These are phyloP conservation scores for Kodamaea hsintzibuensis DNA, from an alignment of 805 yeast genomes.

Conservation along the genomic window DNA sequence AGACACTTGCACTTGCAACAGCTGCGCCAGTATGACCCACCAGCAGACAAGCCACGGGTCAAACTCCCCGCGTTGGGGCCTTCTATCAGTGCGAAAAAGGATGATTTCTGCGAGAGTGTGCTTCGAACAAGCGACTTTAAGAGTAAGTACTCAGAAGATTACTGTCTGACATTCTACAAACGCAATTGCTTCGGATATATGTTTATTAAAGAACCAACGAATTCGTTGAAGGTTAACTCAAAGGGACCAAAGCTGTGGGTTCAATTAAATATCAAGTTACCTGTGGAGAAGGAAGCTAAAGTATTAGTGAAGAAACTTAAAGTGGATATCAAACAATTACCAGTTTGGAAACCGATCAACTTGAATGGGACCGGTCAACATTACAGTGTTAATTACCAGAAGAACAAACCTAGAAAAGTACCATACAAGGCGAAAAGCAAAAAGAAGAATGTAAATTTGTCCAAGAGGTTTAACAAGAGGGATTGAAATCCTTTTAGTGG, in stretches of 20 bases:
- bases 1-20: neutral
- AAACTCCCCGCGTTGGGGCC: neutral
- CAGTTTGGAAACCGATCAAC: slow-evolving; percentile 28
- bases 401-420: slow-evolving; percentile 4
- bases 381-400: neutral
- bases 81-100: neutral
- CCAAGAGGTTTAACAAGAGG: slow-evolving; percentile 1
- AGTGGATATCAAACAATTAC: slow-evolving; percentile 26
- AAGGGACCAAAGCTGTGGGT: slow-evolving; percentile 29
- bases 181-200: slow-evolving; percentile 34
- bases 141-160: slow-evolving; percentile 11
- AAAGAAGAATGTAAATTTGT: slow-evolving; percentile 1
- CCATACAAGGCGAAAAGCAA: slow-evolving; percentile 1
- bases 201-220: slow-evolving; percentile 35
- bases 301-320: slow-evolving; percentile 18
- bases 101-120: slow-evolving; percentile 8
- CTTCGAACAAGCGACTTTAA: slow-evolving; percentile 7
- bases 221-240: slow-evolving; percentile 26
- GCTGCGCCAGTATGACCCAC: neutral
- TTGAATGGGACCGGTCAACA: slow-evolving; percentile 11
- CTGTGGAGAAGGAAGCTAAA: slow-evolving; percentile 4
- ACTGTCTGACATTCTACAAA: slow-evolving; percentile 36
- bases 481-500: neutral
- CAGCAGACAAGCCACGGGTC: neutral
- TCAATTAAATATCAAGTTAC: slow-evolving; percentile 22